Percentiles rank a stretch among this genome's conserved stretches.
phyloP scores from a whole-genome alignment of 2,329 filamentous ascomycete species.

The Talaromyces sp. region DNA sequence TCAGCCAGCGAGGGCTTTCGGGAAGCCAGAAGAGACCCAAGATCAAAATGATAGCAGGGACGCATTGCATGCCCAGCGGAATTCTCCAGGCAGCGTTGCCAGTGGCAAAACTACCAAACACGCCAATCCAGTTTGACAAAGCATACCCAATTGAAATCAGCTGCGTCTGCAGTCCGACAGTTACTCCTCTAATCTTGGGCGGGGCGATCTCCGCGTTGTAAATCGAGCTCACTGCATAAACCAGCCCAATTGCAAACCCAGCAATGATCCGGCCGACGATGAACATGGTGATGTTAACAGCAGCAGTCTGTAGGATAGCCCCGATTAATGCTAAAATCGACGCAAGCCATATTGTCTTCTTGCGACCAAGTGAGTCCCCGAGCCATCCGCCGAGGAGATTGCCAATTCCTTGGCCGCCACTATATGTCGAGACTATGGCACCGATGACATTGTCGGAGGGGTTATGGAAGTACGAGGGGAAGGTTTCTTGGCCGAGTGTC shows the following conservation, averaged over 20 bases:
- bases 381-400: conserved; percentile 14
- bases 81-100: conserved; percentile 57
- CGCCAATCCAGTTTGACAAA: conserved; percentile 64
- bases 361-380: conserved; percentile 17
- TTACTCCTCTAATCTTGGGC: conserved; percentile 52
- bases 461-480: conserved; percentile 25
- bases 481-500: conserved; percentile 24
- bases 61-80: conserved; percentile 60
- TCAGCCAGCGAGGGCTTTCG: conserved; percentile 61
- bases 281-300: conserved; percentile 37
- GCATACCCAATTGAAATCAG: conserved; percentile 69
- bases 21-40: conserved; percentile 56
- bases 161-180: conserved; percentile 60
- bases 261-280: conserved; percentile 64
- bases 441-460: conserved; percentile 20
- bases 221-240: conserved; percentile 11
- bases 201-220: conserved; percentile 49
- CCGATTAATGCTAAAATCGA: conserved; percentile 1
- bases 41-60: conserved; percentile 52
- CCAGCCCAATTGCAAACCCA: conserved; percentile 65
- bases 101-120: conserved; percentile 55
- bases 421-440: conserved; percentile 4
- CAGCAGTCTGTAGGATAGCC: conserved; percentile 3
- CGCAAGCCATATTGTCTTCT: conserved; percentile 16
- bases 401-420: conserved; percentile 2